Evolutionary conservation across 2,329 filamentous ascomycete species (phyloP).

Genomic region (Coniochaeta prunicola): DNA sequence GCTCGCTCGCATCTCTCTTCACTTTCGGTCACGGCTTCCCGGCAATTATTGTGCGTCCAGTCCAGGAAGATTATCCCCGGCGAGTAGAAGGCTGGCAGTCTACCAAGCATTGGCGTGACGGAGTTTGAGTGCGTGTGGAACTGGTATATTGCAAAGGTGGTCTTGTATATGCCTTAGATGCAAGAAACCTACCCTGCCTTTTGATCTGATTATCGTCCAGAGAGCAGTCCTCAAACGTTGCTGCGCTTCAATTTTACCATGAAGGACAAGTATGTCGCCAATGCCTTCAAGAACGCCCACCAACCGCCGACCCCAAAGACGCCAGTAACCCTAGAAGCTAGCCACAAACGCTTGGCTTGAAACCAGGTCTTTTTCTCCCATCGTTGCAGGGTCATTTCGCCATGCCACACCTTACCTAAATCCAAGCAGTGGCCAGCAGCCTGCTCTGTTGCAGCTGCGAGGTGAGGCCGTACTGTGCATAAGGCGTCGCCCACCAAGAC

Average conservation of each 20-base stretch:
- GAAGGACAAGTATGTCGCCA: not conserved
- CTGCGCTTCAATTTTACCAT: not conserved
- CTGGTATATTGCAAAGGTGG: no score
- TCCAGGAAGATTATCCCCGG: no score
- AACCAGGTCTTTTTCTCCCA: conserved; percentile 22
- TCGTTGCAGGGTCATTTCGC: conserved; percentile 22
- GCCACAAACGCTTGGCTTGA: conserved; percentile 7
- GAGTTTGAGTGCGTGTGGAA: no score
- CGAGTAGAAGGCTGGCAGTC: no score
- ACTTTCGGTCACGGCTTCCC: no score
- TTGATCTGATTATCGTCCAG: not conserved
- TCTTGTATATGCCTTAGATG: no score
- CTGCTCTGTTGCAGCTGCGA: conserved; percentile 37
- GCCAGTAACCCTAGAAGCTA: conserved; percentile 11
- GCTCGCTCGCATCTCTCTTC: no score
- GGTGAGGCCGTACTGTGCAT: conserved; percentile 36
- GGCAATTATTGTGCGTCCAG: no score
- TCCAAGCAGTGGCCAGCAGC: conserved; percentile 34
- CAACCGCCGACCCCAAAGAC: conserved; percentile 5
- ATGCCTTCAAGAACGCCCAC: conserved; percentile 6
- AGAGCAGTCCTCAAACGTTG: not conserved
- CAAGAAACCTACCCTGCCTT: no score
- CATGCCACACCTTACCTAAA: conserved; percentile 29
- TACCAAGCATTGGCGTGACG: no score
- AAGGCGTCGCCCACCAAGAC: conserved; percentile 39